These are phyloP conservation scores for Exophiala aquamarina DNA, from an alignment of 2,329 filamentous ascomycete genomes.

Conservation along the genomic window DNA sequence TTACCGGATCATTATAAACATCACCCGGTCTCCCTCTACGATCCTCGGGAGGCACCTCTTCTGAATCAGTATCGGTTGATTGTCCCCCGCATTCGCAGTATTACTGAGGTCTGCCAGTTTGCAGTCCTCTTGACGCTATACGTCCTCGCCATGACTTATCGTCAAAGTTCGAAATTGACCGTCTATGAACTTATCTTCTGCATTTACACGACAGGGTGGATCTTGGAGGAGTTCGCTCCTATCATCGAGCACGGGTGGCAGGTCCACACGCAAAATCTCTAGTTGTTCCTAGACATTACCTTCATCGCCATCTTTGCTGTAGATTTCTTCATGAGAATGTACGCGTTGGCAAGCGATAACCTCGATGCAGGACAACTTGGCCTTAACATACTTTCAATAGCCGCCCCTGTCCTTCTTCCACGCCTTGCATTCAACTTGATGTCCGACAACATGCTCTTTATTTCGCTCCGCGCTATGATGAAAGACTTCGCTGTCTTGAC, in stretches of 20 bases:
- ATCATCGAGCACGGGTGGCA: constrained; percentile 75
- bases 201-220: constrained; percentile 75
- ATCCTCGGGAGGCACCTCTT: constrained; percentile 70
- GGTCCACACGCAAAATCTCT: constrained; percentile 82
- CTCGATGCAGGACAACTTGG: constrained; percentile 64
- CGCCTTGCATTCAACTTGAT: constrained; percentile 78
- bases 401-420: constrained; percentile 73
- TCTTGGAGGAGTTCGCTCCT: constrained; percentile 71
- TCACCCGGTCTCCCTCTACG: constrained; percentile 76
- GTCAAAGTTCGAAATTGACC: too few species aligned
- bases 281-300: constrained; percentile 80
- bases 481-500: constrained; percentile 76
- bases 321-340: too few species aligned
- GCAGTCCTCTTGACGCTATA: too few species aligned
- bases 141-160: too few species aligned
- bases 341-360: too few species aligned
- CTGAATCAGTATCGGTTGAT: constrained; percentile 83
- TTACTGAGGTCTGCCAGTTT: constrained; percentile 71
- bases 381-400: constrained; percentile 59
- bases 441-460: constrained; percentile 78
- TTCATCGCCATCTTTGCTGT: constrained; percentile 73
- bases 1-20: constrained; percentile 83
- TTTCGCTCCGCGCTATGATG: constrained; percentile 80
- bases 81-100: constrained; percentile 73
- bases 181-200: constrained; percentile 73